Conservation (phyloP, 2,329 filamentous ascomycete genomes). For the Paecilomyces fulvus region DNA sequence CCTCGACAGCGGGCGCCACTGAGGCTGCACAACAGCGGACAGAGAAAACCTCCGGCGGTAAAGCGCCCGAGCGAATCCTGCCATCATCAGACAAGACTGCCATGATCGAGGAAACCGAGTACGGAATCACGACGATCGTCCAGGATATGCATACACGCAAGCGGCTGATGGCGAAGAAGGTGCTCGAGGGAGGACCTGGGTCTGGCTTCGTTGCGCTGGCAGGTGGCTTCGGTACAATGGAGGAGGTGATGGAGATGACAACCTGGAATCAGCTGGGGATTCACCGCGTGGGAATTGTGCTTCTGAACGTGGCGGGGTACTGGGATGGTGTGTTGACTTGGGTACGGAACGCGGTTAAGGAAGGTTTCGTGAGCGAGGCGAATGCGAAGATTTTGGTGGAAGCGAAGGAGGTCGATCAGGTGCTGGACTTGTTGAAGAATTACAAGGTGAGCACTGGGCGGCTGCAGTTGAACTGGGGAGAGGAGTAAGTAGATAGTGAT, state of each 20-base stretch:
- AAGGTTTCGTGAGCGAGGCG: conserved; percentile 65
- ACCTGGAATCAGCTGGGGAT: conserved; percentile 95
- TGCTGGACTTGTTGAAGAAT: conserved; percentile 58
- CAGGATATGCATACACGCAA: conserved; percentile 96
- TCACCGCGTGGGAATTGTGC: conserved; percentile 67
- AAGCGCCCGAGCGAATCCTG: conserved; percentile 46
- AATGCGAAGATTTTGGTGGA: conserved; percentile 74
- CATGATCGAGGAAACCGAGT: conserved; percentile 40
- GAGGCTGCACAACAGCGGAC: conserved; percentile 35
- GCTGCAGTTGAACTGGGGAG: conserved; percentile 75
- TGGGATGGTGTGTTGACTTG: conserved; percentile 81
- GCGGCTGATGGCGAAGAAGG: conserved; percentile 82
- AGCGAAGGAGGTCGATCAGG: conserved; percentile 62
- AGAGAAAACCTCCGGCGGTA: conserved; percentile 30
- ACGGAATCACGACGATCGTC: conserved; percentile 80
- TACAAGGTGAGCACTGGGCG: conserved; percentile 70
- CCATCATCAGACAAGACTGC: conserved; percentile 31
- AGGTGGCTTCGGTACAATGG: conserved; percentile 89
- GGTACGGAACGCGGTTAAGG: conserved; percentile 65
- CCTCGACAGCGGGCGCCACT: conserved; percentile 2
- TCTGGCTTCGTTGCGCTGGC: conserved; percentile 82
- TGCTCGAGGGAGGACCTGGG: conserved; percentile 70
- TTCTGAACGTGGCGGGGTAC: conserved; percentile 84
- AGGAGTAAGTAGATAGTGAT: conserved; percentile 41
- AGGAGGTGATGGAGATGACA: conserved; percentile 94